phyloP scores from a whole-genome alignment of 768 basidiomycete genomes.

The Leccinellum luteum region DNA sequence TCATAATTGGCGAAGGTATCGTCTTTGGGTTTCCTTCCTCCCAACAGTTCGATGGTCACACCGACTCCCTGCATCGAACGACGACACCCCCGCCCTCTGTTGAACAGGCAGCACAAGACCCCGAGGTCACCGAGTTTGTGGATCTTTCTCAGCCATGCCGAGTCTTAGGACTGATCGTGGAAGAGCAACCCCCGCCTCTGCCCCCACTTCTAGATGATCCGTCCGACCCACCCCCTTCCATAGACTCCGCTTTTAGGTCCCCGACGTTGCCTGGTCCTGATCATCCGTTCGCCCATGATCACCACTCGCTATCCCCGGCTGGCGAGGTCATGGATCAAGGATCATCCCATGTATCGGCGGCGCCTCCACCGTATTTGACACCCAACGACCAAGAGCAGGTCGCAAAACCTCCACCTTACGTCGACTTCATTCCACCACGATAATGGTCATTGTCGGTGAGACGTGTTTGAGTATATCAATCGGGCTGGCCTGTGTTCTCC shows the following conservation, averaged over 20 bases:
- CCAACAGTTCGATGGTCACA: slow-evolving; percentile 81
- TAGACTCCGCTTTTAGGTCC: slow-evolving; percentile 72
- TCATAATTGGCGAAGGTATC: slow-evolving; percentile 70
- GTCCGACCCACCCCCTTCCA: slow-evolving; percentile 83
- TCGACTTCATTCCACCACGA: slow-evolving; percentile 41
- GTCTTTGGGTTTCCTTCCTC: slow-evolving; percentile 69
- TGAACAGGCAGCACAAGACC: slow-evolving; percentile 70
- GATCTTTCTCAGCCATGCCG: slow-evolving; percentile 57
- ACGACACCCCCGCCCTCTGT: slow-evolving; percentile 74
- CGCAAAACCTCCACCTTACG: slow-evolving; percentile 59
- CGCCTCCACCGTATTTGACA: slow-evolving; percentile 79
- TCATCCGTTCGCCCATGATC: slow-evolving; percentile 30
- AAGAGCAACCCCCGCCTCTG: slow-evolving; percentile 64
- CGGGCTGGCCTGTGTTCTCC: background rate
- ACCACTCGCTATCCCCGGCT: slow-evolving; percentile 33
- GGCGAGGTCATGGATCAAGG: slow-evolving; percentile 33
- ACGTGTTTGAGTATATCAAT: background rate
- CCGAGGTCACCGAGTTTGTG: slow-evolving; percentile 65
- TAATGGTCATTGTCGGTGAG: slow-evolving; percentile 11
- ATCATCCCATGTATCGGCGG: slow-evolving; percentile 56
- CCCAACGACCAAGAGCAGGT: slow-evolving; percentile 51
- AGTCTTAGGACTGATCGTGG: slow-evolving; percentile 56
- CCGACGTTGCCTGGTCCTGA: slow-evolving; percentile 21
- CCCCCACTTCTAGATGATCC: slow-evolving; percentile 85
- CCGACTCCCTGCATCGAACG: slow-evolving; percentile 60